These are phyloP conservation scores for Ilyonectria robusta DNA, from an alignment of 2,329 filamentous ascomycete genomes.

Conservation along the genomic window DNA sequence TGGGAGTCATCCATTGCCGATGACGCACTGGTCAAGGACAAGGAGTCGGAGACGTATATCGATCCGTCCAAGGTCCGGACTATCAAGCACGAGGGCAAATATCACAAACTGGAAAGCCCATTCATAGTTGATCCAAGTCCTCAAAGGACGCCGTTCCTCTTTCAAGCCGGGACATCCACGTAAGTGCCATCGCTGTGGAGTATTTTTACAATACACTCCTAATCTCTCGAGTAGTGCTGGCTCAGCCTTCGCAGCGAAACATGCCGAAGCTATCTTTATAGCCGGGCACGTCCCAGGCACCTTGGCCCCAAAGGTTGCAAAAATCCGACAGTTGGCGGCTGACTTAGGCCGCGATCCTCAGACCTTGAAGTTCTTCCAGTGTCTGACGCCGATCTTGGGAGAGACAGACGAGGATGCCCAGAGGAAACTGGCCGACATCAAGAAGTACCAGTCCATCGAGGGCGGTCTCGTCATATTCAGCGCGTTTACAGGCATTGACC, in stretches of 20 bases:
- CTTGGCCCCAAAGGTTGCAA: slow-evolving; percentile 14
- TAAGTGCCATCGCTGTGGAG: slow-evolving; percentile 26
- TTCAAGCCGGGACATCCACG: slow-evolving; percentile 73
- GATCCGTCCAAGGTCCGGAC: slow-evolving; percentile 63
- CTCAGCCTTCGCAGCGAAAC: slow-evolving; percentile 69
- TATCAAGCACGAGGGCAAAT: slow-evolving; percentile 72
- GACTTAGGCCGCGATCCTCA: slow-evolving; percentile 18
- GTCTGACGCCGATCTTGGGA: slow-evolving; percentile 10
- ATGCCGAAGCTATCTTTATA: slow-evolving; percentile 74
- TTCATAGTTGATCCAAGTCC: slow-evolving; percentile 50
- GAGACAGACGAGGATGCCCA: slow-evolving; percentile 23
- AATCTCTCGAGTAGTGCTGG: slow-evolving; percentile 52
- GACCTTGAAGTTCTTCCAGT: slow-evolving; percentile 25
- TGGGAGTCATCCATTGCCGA: slow-evolving; percentile 29
- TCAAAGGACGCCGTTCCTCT: slow-evolving; percentile 72
- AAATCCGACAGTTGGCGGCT: slow-evolving; percentile 9
- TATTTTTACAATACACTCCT: neutral
- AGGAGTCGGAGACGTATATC: slow-evolving; percentile 61
- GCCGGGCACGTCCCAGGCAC: slow-evolving; percentile 58
- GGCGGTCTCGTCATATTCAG: slow-evolving; percentile 29
- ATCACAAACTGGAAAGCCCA: slow-evolving; percentile 53
- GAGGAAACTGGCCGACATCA: slow-evolving; percentile 6
- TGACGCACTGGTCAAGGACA: slow-evolving; percentile 50
- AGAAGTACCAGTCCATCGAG: slow-evolving; percentile 12
- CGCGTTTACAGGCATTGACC: slow-evolving; percentile 32